Percentiles rank a stretch among this genome's conserved stretches.
phyloP scores from a whole-genome alignment of 306 rosid genomes.

The Quercus ilex region DNA sequence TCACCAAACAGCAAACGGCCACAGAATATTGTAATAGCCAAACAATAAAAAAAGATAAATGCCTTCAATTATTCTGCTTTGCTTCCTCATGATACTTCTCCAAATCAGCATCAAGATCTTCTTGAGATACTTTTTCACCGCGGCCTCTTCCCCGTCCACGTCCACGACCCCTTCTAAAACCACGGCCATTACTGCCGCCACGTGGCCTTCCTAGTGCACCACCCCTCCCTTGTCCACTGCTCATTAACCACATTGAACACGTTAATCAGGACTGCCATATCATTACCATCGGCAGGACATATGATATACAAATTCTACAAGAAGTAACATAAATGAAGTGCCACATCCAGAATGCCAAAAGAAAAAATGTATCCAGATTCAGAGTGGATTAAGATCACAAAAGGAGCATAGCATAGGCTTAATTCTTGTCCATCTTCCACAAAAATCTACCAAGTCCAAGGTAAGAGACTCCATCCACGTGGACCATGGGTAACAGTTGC shows the following conservation, averaged over 20 bases:
- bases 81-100: constrained; percentile 91
- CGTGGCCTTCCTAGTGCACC: constrained; percentile 51
- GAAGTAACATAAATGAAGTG: not conserved
- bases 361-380: not conserved
- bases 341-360: not conserved
- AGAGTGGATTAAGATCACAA: not conserved
- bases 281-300: not conserved
- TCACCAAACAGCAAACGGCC: constrained; percentile 43
- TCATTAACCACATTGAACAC: constrained; percentile 20
- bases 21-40: constrained; percentile 42
- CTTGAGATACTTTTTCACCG: constrained; percentile 81
- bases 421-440: not conserved
- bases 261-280: constrained; percentile 10
- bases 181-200: constrained; percentile 68
- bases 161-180: constrained; percentile 48
- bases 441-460: not conserved
- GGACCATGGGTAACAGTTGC: not conserved
- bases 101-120: constrained; percentile 93
- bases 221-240: constrained; percentile 70
- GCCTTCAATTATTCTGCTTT: constrained; percentile 61
- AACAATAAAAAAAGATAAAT: constrained; percentile 29
- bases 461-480: not conserved
- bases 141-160: constrained; percentile 47
- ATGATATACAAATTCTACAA: not conserved
- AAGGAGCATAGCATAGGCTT: not conserved